Evolutionary conservation across 305 asterid species (phyloP), one percentile per base, ranked within the genome.

Genomic region (Plantago coronopus): DNA sequence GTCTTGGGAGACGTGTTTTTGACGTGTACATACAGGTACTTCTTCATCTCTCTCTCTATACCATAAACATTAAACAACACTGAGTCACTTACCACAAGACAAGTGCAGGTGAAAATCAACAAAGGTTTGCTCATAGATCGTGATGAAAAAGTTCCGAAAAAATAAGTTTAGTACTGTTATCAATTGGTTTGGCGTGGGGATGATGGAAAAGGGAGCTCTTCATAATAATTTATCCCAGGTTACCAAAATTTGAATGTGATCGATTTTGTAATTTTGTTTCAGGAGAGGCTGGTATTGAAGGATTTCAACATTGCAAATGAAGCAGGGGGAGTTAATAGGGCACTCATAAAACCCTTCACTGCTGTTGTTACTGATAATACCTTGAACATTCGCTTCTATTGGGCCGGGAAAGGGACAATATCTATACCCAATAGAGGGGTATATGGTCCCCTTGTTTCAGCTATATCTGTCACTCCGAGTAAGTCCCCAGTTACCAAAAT

Each of bases 1-100:
- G 95, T 65, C 87, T 90, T 10, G 96, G 97, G 62, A 80, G 84
- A 70, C 90, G 96, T 63, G 31, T 90, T 37, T 81, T 81, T 46
- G 81, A 78, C 43, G 80, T 79, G 25, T 76, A 77, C 56, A 74
- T 73, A 48, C 84, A 72, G 78, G 83, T 78, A 51, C 62, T 53
- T 44, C 15, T 31, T 31, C 56, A 21, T n/a, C n/a, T n/a, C 14
- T 16, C n/a, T 16, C 56, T 19, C 15, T 7, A 34, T 34, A 0
- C 12, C 40, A 34, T 34, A 34, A 34, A 34, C 8, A 34, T 34
- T 7, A 12, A 34, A 34, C 12, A 12, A 12, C 12, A 34, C 40
- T 34, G 2, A n/a, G n/a, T n/a, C n/a, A n/a, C n/a, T n/a, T n/a
- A n/a, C n/a, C n/a, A n/a, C n/a, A n/a, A n/a, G n/a, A n/a, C n/a